Base-by-base conservation (phyloP, 805 yeast genomes). In the Isabelozyma heimii region DNA sequence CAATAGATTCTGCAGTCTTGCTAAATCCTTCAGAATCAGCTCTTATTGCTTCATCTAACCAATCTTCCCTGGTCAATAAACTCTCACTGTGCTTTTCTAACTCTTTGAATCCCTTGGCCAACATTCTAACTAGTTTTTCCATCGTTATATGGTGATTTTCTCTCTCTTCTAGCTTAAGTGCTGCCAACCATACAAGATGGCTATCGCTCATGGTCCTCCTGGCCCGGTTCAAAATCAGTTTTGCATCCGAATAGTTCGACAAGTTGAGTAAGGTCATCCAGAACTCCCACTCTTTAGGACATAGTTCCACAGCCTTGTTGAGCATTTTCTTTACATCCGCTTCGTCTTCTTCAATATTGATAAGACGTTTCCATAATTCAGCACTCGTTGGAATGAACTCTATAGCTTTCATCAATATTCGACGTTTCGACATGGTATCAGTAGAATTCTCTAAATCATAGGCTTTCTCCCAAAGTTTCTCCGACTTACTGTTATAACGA, bases 401-500 rank as follows among this genome's bases (percentile, higher is more conserved):
- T 12, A 92, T 65, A 0, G 90, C 96, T 55, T 83, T 86, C 70
- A 86, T 83, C 16, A 89, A 64, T 0, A 89, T 75, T 49, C 82
- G 70, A 44, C 77, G 77, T 52, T 83, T 81, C 1, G 85, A 72
- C 2, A 72, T 56, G 0, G 48, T 49, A 38, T 85, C 91, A 2
- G 67, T 67, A 0, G 60, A 44, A 39, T 60, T 59, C 58, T 92
- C 97, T 20, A 89, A 65, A 1, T 82, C 83, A 37, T 73, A 61
- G 0, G 96, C 95, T 51, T 79, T 79, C 2, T 81, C 51, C 98
- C 99, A 94, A 10, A 92, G 69, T 37, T 71, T 70, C 30, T 81
- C 74, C 2, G 91, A 83, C 33, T 65, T 68, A 0, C 82, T 77
- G 51, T 84, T 80, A 55, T 67, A 75, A 47, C 72, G 69, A 2